Conservation (phyloP, 2,329 filamentous ascomycete genomes). For the Trichoderma koningiopsis region DNA sequence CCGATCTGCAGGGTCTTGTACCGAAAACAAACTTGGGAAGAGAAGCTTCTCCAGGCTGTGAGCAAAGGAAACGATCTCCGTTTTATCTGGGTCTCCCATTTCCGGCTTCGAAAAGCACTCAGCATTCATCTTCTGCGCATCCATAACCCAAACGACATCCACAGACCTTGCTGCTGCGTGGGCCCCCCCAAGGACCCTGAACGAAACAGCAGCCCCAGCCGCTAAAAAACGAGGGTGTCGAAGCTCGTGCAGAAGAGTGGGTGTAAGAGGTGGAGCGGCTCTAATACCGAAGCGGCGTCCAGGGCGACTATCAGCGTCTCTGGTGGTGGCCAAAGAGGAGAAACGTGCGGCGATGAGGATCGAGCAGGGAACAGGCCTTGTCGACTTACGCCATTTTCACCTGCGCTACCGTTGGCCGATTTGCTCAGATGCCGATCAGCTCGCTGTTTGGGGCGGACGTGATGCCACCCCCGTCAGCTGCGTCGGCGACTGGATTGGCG, state of each 20-base stretch:
- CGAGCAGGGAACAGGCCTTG: conserved; percentile 24
- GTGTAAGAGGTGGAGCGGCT: conserved; percentile 6
- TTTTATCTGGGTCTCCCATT: neutral
- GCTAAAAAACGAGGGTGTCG: neutral
- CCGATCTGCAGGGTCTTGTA: conserved; percentile 14
- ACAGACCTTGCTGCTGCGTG: conserved; percentile 8
- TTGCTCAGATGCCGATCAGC: conserved; percentile 25
- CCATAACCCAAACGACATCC: neutral
- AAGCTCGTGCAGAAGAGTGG: conserved; percentile 21
- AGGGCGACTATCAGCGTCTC: conserved; percentile 4
- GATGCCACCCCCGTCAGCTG: neutral
- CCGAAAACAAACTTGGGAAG: neutral
- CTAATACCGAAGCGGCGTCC: neutral
- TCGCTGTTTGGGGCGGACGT: conserved; percentile 10
- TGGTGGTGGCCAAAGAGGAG: conserved; percentile 4
- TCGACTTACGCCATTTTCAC: conserved; percentile 20
- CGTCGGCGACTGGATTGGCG: neutral
- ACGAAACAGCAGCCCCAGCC: conserved; percentile 9
- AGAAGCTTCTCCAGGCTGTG: neutral
- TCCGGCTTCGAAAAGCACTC: neutral
- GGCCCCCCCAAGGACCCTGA: conserved; percentile 22
- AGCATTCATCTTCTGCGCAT: neutral
- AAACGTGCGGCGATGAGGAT: neutral
- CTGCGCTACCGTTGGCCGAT: conserved; percentile 24
- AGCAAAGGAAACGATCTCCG: neutral